Evolutionary conservation across 306 rosid genomes (phyloP).

Genomic region (Coriaria nepalensis): DNA sequence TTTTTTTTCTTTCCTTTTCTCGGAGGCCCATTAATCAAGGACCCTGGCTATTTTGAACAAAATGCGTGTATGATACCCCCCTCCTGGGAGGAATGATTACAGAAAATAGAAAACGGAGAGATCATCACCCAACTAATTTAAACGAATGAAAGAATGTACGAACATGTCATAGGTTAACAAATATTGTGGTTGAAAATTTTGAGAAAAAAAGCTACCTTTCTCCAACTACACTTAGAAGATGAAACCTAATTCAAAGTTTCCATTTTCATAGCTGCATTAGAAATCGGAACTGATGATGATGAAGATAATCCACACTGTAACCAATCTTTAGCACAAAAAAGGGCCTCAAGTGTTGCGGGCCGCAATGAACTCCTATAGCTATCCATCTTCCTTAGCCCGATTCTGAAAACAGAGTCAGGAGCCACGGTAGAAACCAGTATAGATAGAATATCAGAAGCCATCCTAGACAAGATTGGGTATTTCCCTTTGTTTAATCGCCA

Average conservation of each 20-base stretch:
- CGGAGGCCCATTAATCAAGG: too few species aligned
- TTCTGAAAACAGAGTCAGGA: slow-evolving; percentile 57
- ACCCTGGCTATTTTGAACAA: too few species aligned
- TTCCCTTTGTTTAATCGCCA: slow-evolving; percentile 49
- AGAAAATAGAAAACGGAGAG: too few species aligned
- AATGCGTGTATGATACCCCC: too few species aligned
- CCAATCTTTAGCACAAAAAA: slow-evolving; percentile 80
- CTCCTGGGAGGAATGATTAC: too few species aligned
- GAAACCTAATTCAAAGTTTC: slow-evolving; percentile 18
- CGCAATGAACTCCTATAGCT: slow-evolving; percentile 41
- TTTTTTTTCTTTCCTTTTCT: too few species aligned
- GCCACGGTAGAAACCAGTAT: slow-evolving; percentile 52
- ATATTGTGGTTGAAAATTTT: too few species aligned
- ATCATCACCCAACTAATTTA: too few species aligned
- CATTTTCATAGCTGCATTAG: slow-evolving; percentile 36
- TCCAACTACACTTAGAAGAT: too few species aligned
- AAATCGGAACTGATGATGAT: slow-evolving; percentile 20
- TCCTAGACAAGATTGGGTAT: slow-evolving; percentile 66
- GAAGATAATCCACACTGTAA: slow-evolving; percentile 31
- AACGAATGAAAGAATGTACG: too few species aligned
- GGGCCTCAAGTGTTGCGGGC: slow-evolving; percentile 63
- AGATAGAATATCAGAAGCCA: slow-evolving; percentile 81
- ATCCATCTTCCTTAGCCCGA: slow-evolving; percentile 48
- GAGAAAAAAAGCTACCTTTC: too few species aligned
- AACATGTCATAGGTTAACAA: too few species aligned